phyloP scores from a whole-genome alignment of 257 asterid genomes.

The Thymus quinquecostatus region DNA sequence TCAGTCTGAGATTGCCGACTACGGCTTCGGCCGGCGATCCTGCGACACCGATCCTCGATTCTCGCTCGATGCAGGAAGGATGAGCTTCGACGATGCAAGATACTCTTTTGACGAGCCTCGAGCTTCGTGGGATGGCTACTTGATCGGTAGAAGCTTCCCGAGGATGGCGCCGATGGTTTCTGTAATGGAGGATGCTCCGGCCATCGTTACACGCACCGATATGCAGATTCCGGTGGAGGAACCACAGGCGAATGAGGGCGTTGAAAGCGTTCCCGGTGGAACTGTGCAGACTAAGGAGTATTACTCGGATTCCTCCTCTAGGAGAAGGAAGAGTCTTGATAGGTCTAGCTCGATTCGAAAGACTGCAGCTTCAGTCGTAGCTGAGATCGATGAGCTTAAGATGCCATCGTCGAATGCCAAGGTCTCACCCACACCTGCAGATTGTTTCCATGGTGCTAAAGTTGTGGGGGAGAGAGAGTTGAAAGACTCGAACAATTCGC shows the following conservation, averaged over 20 bases:
- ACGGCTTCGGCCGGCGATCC: constrained; percentile 89
- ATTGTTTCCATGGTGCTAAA: constrained; percentile 57
- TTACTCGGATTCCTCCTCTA: constrained; percentile 78
- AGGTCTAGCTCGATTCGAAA: constrained; percentile 85
- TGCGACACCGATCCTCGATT: constrained; percentile 92
- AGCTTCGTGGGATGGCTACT: constrained; percentile 90
- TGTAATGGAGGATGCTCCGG: constrained; percentile 81
- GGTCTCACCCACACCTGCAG: constrained; percentile 68
- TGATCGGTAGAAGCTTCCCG: constrained; percentile 69
- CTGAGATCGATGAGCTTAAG: constrained; percentile 78
- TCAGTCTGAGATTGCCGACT: constrained; percentile 94
- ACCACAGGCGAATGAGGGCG: constrained; percentile 42
- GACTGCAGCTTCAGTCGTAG: constrained; percentile 78
- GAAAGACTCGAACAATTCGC: constrained; percentile 49
- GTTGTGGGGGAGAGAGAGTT: constrained; percentile 51
- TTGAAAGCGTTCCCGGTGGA: constrained; percentile 70
- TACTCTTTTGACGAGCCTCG: constrained; percentile 92
- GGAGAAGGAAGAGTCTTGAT: constrained; percentile 94
- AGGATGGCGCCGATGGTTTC: constrained; percentile 83
- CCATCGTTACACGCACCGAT: constrained; percentile 51
- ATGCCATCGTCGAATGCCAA: constrained; percentile 57
- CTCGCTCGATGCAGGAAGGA: constrained; percentile 88
- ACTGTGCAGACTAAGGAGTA: constrained; percentile 80
- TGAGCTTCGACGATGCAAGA: constrained; percentile 83
- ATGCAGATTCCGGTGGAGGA: constrained; percentile 80